Percentiles rank a stretch among this genome's conserved stretches.
Evolutionary conservation across 257 asterid species (phyloP).

Genomic region (Solanum chaucha): DNA sequence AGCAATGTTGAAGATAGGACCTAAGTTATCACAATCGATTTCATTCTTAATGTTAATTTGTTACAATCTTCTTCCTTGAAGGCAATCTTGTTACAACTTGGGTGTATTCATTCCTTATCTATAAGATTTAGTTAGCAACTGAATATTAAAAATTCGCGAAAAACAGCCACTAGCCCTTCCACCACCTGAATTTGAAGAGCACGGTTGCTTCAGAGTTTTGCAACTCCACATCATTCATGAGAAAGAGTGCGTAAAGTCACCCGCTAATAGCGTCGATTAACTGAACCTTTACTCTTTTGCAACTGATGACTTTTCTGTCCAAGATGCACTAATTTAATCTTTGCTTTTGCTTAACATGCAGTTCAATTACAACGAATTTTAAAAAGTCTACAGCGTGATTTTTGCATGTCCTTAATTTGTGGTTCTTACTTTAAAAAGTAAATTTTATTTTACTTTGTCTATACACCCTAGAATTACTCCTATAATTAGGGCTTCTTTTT

Average conservation of each 20-base stretch:
- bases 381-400: background rate
- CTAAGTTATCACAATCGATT: background rate
- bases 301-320: background rate
- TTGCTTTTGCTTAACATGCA: background rate
- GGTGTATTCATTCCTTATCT: background rate
- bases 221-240: background rate
- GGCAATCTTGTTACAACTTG: background rate
- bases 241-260: background rate
- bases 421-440: background rate
- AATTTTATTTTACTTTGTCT: background rate
- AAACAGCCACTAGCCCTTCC: background rate
- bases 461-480: background rate
- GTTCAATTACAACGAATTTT: background rate
- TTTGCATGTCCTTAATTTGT: background rate
- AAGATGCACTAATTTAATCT: background rate
- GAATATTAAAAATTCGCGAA: background rate
- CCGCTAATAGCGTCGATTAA: background rate
- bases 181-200: background rate
- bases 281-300: background rate
- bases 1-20: constrained; percentile 17
- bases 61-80: background rate
- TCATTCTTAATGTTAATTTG: background rate
- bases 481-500: background rate
- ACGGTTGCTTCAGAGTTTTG: background rate
- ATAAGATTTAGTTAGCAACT: background rate